These are phyloP conservation scores for Chrysochromulina parva DNA, from an alignment of 78 protist genomes.

Conservation along the genomic window DNA sequence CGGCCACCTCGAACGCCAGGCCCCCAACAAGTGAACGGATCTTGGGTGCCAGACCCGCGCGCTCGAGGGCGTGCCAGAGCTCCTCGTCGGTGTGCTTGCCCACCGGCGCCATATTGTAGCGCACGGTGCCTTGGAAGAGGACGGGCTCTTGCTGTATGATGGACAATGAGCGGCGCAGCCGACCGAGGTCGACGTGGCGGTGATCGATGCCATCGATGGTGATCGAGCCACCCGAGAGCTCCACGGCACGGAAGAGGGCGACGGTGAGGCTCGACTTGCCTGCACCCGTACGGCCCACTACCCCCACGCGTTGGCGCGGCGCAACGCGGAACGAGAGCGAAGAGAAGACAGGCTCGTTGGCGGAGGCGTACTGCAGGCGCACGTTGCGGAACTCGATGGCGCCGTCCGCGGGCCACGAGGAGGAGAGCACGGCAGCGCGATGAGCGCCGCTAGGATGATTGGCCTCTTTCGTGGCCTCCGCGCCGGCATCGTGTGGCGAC, in stretches of 20 bases:
- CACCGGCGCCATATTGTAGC: slow-evolving; percentile 57
- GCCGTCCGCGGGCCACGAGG: neutral
- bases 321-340: neutral
- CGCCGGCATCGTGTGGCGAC: too few species aligned
- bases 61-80: slow-evolving; percentile 25
- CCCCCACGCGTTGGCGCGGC: neutral
- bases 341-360: neutral
- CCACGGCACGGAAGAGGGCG: slow-evolving; percentile 45
- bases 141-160: slow-evolving; percentile 36
- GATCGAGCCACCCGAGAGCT: slow-evolving; percentile 18
- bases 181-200: neutral
- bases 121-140: slow-evolving; percentile 52
- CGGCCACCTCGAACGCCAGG: slow-evolving; percentile 10
- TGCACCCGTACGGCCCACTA: slow-evolving; percentile 56
- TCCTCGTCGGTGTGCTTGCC: neutral
- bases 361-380: neutral
- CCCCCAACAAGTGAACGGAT: neutral
- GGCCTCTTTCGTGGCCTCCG: too few species aligned
- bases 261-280: slow-evolving; percentile 16
- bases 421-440: neutral
- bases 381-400: neutral
- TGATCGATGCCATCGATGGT: neutral
- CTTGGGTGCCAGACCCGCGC: neutral
- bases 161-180: neutral
- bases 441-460: too few species aligned